phyloP scores from a whole-genome alignment of 768 basidiomycete genomes.

The Tulasnella sp. region DNA sequence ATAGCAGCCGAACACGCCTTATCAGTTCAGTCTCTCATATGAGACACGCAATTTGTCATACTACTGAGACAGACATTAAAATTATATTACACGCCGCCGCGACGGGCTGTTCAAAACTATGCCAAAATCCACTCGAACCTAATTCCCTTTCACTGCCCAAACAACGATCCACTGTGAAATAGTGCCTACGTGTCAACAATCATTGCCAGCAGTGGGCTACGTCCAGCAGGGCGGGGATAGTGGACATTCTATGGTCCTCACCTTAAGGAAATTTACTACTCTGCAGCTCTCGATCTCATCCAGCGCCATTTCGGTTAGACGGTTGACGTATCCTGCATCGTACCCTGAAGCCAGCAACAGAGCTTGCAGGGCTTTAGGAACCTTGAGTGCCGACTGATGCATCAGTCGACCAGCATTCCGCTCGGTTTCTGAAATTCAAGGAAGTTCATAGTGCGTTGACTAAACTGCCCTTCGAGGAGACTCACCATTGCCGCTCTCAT shows the following conservation, averaged over 20 bases:
- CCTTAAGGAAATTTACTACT: neutral
- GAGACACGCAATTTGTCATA: no score
- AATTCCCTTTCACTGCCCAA: neutral
- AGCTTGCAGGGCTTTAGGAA: neutral
- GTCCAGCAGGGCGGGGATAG: no score
- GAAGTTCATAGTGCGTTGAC: neutral
- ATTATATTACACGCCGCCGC: no score
- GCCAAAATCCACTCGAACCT: no score
- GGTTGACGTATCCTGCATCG: neutral
- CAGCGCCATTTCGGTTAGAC: neutral
- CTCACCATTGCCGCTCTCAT: neutral
- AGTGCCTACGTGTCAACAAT: neutral
- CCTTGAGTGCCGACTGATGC: neutral
- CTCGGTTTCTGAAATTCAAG: neutral
- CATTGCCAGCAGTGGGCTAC: neutral
- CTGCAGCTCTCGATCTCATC: neutral
- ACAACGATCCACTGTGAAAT: neutral
- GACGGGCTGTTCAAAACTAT: no score
- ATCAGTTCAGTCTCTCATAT: no score
- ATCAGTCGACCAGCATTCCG: neutral
- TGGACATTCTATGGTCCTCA: neutral
- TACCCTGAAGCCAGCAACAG: neutral
- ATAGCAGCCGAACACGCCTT: no score
- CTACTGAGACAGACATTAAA: no score
- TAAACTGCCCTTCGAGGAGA: neutral